These are phyloP conservation scores for Centella asiatica DNA, from an alignment of 129 eudicot species.

Conservation along the genomic window DNA sequence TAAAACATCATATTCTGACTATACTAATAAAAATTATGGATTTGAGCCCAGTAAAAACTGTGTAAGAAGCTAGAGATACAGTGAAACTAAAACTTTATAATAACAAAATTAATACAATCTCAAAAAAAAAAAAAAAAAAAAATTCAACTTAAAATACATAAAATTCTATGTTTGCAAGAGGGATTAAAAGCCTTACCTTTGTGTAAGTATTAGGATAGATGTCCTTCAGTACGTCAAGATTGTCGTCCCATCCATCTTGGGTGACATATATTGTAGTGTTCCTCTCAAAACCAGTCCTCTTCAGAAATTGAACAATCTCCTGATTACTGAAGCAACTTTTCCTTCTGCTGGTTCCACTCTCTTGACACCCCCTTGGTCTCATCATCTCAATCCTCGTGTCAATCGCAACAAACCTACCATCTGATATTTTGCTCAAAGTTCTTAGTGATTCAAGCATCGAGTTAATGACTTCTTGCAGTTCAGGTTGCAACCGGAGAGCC, in stretches of 20 bases:
- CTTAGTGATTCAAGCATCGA: constrained; percentile 3
- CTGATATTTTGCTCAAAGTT: not conserved
- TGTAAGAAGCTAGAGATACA: not conserved
- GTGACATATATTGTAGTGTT: constrained; percentile 63
- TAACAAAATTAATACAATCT: not conserved
- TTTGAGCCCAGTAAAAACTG: no score
- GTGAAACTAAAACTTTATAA: not conserved
- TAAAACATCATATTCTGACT: not conserved
- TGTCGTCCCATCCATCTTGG: constrained; percentile 33
- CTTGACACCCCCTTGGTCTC: constrained; percentile 28
- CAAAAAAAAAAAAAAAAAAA: not conserved
- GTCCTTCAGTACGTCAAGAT: constrained; percentile 31
- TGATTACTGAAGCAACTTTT: constrained; percentile 39
- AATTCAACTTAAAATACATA: not conserved
- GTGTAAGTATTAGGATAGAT: constrained; percentile 45
- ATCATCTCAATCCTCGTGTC: constrained; percentile 41
- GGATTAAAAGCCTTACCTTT: constrained; percentile 37
- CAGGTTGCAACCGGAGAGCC: constrained; percentile 27
- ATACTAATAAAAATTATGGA: no score
- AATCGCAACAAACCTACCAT: constrained; percentile 1
- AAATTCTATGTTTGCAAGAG: not conserved
- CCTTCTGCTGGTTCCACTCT: constrained; percentile 6
- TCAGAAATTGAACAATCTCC: constrained; percentile 49
- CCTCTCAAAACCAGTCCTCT: constrained; percentile 27
- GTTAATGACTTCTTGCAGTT: not conserved